Conservation (phyloP, 371 early-diverging fungal genomes). For the Chytridiales sp. region DNA sequence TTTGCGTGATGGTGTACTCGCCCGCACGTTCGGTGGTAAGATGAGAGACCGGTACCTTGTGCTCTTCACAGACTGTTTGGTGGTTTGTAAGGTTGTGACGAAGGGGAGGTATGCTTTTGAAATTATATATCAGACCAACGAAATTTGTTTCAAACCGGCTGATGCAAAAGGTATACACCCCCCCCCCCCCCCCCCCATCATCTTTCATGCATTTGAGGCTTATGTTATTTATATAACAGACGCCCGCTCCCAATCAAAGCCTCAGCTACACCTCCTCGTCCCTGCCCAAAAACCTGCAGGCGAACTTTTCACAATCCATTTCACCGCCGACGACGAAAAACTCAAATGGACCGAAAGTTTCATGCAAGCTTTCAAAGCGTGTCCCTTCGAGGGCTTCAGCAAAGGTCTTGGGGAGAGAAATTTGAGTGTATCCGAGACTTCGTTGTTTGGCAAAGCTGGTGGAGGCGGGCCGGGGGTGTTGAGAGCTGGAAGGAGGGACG, state of each 20-base stretch:
- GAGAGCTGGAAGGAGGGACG: too few relatives aligned
- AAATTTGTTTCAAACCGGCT: conserved; percentile 31
- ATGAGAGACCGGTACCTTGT: conserved; percentile 44
- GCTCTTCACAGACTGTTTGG: conserved; percentile 41
- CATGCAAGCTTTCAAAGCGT: too few relatives aligned
- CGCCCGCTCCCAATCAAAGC: conserved; percentile 1
- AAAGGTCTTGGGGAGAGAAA: too few relatives aligned
- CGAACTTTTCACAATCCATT: conserved; percentile 12
- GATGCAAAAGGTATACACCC: conserved; percentile 18
- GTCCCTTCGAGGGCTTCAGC: too few relatives aligned
- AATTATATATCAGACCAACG: conserved; percentile 29
- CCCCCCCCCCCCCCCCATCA: neutral
- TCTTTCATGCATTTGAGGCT: conserved; percentile 11
- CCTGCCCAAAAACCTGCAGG: conserved; percentile 18
- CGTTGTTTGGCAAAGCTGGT: too few relatives aligned
- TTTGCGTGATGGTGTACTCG: conserved; percentile 42
- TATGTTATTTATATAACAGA: conserved; percentile 8
- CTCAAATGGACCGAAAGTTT: too few relatives aligned
- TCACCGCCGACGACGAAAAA: conserved; percentile 15
- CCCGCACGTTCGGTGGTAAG: conserved; percentile 30
- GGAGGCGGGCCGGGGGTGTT: too few relatives aligned
- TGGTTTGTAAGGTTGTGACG: conserved; percentile 39
- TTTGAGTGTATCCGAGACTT: too few relatives aligned
- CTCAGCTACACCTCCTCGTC: conserved; percentile 17
- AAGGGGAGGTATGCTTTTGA: conserved; percentile 43